Evolutionary conservation across 2,329 filamentous ascomycete species (phyloP).

Genomic region (Ophiostoma quercus): DNA sequence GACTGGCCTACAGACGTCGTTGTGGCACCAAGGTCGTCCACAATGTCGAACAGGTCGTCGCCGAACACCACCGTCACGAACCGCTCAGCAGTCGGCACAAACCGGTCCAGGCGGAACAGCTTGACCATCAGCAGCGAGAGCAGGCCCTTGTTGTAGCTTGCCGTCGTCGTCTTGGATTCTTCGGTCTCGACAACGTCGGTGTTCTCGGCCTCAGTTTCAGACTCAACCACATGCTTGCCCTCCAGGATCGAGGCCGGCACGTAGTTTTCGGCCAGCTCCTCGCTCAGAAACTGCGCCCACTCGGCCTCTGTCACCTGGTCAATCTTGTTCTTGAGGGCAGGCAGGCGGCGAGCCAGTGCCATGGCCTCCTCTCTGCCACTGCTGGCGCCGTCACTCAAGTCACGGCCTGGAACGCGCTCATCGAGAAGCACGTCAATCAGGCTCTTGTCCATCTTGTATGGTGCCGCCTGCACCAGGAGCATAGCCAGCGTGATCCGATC

Average conservation of each 20-base stretch:
- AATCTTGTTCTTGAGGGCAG: conserved; percentile 67
- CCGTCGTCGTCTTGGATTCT: background rate
- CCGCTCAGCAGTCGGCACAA: conserved; percentile 87
- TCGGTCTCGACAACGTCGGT: background rate
- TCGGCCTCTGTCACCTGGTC: conserved; percentile 54
- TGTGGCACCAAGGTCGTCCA: conserved; percentile 79
- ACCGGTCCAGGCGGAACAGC: conserved; percentile 89
- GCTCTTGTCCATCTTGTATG: conserved; percentile 88
- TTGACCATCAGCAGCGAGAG: conserved; percentile 86
- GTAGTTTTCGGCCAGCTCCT: conserved; percentile 80
- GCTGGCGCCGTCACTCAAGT: conserved; percentile 47
- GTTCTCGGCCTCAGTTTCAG: background rate
- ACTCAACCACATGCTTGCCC: conserved; percentile 43
- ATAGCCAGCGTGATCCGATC: conserved; percentile 92
- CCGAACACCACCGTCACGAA: conserved; percentile 87
- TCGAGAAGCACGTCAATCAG: conserved; percentile 85
- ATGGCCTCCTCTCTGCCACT: conserved; percentile 60
- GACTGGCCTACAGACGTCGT: conserved; percentile 81
- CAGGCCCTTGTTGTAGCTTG: conserved; percentile 66
- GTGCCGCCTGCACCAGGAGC: conserved; percentile 91
- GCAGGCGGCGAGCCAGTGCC: conserved; percentile 61
- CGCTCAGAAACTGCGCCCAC: conserved; percentile 78
- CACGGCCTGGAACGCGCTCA: conserved; percentile 65
- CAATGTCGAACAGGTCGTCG: conserved; percentile 70
- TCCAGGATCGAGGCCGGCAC: conserved; percentile 73